These are phyloP conservation scores for Gigaspora rosea DNA, from an alignment of 192 early-diverging fungal genomes.

Conservation along the genomic window DNA sequence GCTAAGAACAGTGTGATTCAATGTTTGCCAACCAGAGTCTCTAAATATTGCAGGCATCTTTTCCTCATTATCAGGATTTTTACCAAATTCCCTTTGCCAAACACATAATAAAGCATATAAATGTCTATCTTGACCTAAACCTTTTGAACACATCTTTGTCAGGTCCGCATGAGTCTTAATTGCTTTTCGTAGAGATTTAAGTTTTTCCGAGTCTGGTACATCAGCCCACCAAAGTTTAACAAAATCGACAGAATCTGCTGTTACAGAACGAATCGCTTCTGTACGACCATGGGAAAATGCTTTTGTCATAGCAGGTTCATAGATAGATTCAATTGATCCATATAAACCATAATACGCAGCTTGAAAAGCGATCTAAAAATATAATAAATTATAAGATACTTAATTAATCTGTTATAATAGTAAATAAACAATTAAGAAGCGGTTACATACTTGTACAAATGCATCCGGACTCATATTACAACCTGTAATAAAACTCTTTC, in stretches of 20 bases:
- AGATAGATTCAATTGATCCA: constrained; percentile 63
- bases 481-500: constrained; percentile 66
- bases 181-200: constrained; percentile 60
- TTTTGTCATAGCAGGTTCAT: constrained; percentile 79
- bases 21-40: constrained; percentile 48
- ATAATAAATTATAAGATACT: not conserved
- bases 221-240: constrained; percentile 66
- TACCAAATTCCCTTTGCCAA: constrained; percentile 42
- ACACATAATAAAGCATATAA: constrained; percentile 77
- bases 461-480: constrained; percentile 59
- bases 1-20: constrained; percentile 68
- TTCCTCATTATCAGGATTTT: constrained; percentile 3
- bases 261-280: constrained; percentile 77
- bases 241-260: constrained; percentile 64
- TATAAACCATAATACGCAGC: constrained; percentile 80
- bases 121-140: constrained; percentile 87
- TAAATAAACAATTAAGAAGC: not conserved
- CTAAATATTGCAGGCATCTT: constrained; percentile 49
- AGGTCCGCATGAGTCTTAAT: constrained; percentile 61
- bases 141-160: constrained; percentile 70
- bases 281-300: constrained; percentile 79
- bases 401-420: not conserved
- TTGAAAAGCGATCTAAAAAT: constrained; percentile 75
- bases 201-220: constrained; percentile 39
- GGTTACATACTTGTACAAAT: constrained; percentile 49